Evolutionary conservation across 2,329 filamentous ascomycete genomes (phyloP).

Genomic region (Colletotrichum brevisporum): DNA sequence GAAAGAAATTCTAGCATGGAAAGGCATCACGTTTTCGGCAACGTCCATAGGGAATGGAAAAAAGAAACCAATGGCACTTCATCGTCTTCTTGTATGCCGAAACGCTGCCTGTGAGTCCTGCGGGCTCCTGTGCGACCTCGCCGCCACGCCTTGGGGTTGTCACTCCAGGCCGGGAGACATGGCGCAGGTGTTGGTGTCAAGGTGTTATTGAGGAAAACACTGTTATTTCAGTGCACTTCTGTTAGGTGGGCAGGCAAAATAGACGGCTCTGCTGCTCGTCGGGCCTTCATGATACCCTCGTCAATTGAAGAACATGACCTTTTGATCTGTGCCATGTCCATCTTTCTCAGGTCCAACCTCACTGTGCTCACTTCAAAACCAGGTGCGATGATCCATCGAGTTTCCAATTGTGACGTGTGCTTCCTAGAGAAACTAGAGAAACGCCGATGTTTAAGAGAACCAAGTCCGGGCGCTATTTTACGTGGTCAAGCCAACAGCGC

Average conservation of each 20-base stretch:
- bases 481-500: neutral
- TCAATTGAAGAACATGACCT: slow-evolving; percentile 35
- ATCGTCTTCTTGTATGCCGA: slow-evolving; percentile 25
- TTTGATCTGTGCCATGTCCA: neutral
- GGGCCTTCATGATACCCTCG: slow-evolving; percentile 38
- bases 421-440: too few relatives aligned
- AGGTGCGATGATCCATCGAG: too few relatives aligned
- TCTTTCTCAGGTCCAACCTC: too few relatives aligned
- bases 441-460: too few relatives aligned
- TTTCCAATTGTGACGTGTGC: too few relatives aligned
- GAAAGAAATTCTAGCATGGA: slow-evolving; percentile 43
- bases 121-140: slow-evolving; percentile 10
- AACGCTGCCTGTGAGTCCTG: slow-evolving; percentile 28
- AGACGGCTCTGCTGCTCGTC: slow-evolving; percentile 30
- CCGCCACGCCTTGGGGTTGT: slow-evolving; percentile 14
- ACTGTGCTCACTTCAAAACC: too few relatives aligned
- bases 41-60: slow-evolving; percentile 43
- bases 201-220: slow-evolving; percentile 28
- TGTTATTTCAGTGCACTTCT: slow-evolving; percentile 18
- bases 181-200: slow-evolving; percentile 26
- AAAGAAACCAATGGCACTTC: slow-evolving; percentile 41
- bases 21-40: slow-evolving; percentile 43
- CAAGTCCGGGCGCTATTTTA: too few relatives aligned
- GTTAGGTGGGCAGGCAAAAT: slow-evolving; percentile 27
- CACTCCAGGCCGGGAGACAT: slow-evolving; percentile 4